Base-by-base conservation (phyloP, 176 grass and related monocot genomes). In the Carex kokanica region DNA sequence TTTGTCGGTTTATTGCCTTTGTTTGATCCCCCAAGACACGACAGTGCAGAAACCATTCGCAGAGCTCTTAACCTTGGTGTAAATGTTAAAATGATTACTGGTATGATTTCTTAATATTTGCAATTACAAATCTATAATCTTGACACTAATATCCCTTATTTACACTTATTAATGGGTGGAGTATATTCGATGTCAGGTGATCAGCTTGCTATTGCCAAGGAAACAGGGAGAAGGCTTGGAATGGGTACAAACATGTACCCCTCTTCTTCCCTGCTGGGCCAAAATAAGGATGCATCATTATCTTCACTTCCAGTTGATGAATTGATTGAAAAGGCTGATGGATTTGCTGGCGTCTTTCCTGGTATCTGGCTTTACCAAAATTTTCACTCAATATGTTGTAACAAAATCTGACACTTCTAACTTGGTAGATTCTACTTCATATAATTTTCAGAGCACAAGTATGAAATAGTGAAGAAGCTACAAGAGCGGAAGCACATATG, bases 241-340 rank as follows among this genome's bases (percentile, higher is more conserved):
- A 99, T 99, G 97, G 97, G 93, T 58, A 93, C 89, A 8, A 99
- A 99, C 87, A 99, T 99, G 97, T 99, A 99, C 71, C 97, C 93
- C 36, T 96, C 97, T 20, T 99, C 93, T 27, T 91, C 89, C 1
- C 32, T 99, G 59, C 97, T 99, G 6, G 88, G 97, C 5, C 89
- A 96, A 78, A 47, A 53, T 62, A 93, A 89, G 18, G 93, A 99
- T 70, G 84, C 89, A 73, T 86, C 89, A 5, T 90, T 96, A 2
- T 88, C 89, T 47, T 84, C 85, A 12, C 38, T 96, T 59, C 97
- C 97, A 0, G 62, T 92, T 0, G 89, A 96, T 59, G 97, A 99
- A 24, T 80, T 99, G 38, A 95, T 99, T 80, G 91, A 93, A 80
- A 99, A 99, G 74, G 96, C 96, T 3, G 96, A 99, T 27, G 96